A percentile compares a stretch with the other conserved stretches of the same genome.
phyloP scores from a whole-genome alignment of 2,329 filamentous ascomycete species.

The Colletotrichum sp. region DNA sequence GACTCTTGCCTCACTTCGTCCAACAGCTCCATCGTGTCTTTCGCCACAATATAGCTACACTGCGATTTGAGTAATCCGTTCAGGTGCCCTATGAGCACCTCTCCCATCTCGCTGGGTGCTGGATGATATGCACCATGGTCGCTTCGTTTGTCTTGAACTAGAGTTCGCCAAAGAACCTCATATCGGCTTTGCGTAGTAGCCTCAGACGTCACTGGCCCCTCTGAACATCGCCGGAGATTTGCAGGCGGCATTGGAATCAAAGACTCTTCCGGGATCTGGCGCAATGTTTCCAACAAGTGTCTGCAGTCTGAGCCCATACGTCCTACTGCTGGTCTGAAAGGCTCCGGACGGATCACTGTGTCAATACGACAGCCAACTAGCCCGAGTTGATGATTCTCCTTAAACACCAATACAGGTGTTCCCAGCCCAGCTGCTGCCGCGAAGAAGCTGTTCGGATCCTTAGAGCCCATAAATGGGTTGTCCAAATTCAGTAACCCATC shows the following conservation, averaged over 20 bases:
- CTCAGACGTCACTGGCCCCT: not conserved
- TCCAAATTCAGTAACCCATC: rapidly evolving
- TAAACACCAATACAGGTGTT: rapidly evolving
- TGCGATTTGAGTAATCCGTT: not conserved
- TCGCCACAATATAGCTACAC: not conserved
- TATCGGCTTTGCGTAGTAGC: not conserved
- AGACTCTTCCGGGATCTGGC: not conserved
- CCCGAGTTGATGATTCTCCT: rapidly evolving
- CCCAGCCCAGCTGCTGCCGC: not conserved
- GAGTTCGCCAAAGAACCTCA: not conserved
- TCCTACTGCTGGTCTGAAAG: not conserved
- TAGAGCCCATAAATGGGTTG: rapidly evolving
- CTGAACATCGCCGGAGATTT: too few species aligned
- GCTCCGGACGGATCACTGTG: not conserved
- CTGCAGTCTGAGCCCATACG: not conserved
- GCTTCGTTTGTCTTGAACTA: rapidly evolving
- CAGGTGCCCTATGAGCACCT: not conserved
- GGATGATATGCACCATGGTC: not conserved
- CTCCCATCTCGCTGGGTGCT: not conserved
- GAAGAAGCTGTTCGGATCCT: not conserved
- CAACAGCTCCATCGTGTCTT: rapidly evolving
- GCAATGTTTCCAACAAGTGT: not conserved
- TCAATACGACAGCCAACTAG: not conserved
- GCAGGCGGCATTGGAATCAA: not conserved
- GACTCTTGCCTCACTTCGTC: not conserved